These are phyloP conservation scores for Macroventuria anomochaeta DNA, from an alignment of 2,329 filamentous ascomycete species.

Conservation along the genomic window DNA sequence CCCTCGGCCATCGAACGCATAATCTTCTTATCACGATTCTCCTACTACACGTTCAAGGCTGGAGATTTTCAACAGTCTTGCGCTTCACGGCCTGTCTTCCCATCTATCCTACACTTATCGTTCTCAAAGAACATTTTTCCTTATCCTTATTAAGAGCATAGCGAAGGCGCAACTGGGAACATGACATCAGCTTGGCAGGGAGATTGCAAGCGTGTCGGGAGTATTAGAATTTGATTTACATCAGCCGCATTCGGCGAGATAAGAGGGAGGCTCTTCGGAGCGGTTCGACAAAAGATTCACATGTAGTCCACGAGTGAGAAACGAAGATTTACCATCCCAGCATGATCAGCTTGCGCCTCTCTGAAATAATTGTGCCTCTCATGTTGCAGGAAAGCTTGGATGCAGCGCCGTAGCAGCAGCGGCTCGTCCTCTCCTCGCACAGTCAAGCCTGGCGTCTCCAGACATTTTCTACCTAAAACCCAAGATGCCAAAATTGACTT, in stretches of 20 bases:
- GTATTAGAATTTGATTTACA: slow-evolving; percentile 1
- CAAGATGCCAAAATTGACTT: no score
- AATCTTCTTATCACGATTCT: slow-evolving; percentile 12
- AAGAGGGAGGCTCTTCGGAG: neutral
- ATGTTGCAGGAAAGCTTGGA: no score
- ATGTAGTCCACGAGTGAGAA: neutral
- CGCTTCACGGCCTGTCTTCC: slow-evolving; percentile 17
- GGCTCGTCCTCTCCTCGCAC: no score
- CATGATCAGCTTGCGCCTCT: neutral
- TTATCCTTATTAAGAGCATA: slow-evolving; percentile 25
- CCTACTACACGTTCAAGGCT: no score
- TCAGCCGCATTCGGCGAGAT: neutral
- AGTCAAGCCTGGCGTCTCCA: no score
- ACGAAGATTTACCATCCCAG: neutral
- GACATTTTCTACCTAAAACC: no score
- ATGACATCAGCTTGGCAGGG: slow-evolving; percentile 13
- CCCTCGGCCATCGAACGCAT: slow-evolving; percentile 30
- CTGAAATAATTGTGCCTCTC: neutral
- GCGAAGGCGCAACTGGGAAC: slow-evolving; percentile 28
- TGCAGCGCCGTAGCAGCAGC: no score
- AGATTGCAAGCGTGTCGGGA: slow-evolving; percentile 6
- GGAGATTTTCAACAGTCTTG: no score
- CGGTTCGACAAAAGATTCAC: neutral
- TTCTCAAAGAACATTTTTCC: neutral
- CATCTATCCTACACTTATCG: slow-evolving; percentile 1